These are phyloP conservation scores for Apiospora aurea DNA, from an alignment of 2,329 filamentous ascomycete genomes.

Conservation along the genomic window DNA sequence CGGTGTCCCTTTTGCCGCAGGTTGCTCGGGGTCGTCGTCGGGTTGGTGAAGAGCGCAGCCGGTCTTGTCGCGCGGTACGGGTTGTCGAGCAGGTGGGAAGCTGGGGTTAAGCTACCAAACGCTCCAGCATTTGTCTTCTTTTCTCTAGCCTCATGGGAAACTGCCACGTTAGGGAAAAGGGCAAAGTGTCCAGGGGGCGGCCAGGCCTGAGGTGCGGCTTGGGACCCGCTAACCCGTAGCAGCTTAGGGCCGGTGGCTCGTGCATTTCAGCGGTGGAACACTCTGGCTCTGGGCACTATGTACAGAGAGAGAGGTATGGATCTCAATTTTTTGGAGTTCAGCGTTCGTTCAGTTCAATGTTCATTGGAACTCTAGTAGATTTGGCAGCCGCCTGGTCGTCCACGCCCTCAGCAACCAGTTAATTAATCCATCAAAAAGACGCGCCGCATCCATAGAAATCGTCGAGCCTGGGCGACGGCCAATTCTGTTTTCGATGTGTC, in stretches of 20 bases:
- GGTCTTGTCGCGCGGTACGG: not conserved
- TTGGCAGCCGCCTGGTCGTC: conserved; percentile 1
- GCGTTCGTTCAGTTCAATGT: not conserved
- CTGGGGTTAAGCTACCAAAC: conserved; percentile 18
- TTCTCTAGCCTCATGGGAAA: conserved; percentile 22
- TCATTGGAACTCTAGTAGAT: not conserved
- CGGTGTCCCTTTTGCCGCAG: not conserved
- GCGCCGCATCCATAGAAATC: not conserved
- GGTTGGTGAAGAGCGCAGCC: not conserved
- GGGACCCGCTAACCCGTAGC: not conserved
- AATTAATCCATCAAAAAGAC: conserved; percentile 17
- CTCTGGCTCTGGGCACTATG: not conserved
- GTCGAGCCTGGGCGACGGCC: not conserved
- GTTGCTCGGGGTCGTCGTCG: not conserved
- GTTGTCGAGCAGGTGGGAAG: not conserved
- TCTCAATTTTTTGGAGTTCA: conserved; percentile 16
- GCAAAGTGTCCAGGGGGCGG: conserved; percentile 10
- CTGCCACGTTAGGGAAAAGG: conserved; percentile 24
- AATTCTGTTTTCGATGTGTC: not conserved
- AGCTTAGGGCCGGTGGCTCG: not conserved
- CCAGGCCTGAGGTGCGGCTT: conserved; percentile 8
- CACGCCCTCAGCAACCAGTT: conserved; percentile 2
- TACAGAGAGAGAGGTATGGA: conserved; percentile 5
- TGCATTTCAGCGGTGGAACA: conserved; percentile 5
- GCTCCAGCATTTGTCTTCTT: conserved; percentile 14